phyloP scores from a whole-genome alignment of 257 asterid species.

The Nicotiana obtusifolia region DNA sequence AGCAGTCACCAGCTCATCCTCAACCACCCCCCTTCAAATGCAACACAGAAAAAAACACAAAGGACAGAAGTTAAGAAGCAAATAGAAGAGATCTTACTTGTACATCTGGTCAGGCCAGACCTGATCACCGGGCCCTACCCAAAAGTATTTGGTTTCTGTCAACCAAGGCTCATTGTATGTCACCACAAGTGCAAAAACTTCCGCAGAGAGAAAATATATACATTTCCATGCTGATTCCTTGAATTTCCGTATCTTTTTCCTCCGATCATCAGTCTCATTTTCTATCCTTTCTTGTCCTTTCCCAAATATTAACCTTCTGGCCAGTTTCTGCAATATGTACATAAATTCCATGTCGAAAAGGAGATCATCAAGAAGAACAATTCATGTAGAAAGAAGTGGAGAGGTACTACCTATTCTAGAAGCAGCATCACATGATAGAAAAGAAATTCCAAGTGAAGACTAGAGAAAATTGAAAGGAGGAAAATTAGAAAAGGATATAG shows the following conservation, averaged over 20 bases:
- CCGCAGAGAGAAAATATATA: slow-evolving; percentile 84
- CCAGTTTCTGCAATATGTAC: slow-evolving; percentile 56
- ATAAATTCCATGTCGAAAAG: slow-evolving; percentile 21
- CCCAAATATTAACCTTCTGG: slow-evolving; percentile 63
- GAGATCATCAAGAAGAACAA: neutral
- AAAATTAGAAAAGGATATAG: neutral
- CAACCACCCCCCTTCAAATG: neutral
- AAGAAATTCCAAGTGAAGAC: neutral
- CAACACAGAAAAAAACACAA: neutral
- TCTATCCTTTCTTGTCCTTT: slow-evolving; percentile 47
- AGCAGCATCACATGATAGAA: neutral
- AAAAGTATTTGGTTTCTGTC: slow-evolving; percentile 59
- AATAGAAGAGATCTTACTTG: slow-evolving; percentile 42
- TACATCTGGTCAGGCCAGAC: slow-evolving; percentile 85
- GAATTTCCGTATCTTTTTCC: slow-evolving; percentile 76
- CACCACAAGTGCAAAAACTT: slow-evolving; percentile 66
- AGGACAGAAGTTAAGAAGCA: neutral
- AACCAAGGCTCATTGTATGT: slow-evolving; percentile 94
- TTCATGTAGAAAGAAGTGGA: neutral
- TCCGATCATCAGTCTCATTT: slow-evolving; percentile 41
- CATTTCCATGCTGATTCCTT: slow-evolving; percentile 99
- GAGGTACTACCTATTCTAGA: neutral
- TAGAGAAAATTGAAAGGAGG: neutral
- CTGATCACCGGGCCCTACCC: slow-evolving; percentile 88
- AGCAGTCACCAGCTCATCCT: neutral